Evolutionary conservation across 768 basidiomycete species (phyloP), one percentile per base, ranked within the genome.

Genomic region (Leccinum arenicola): DNA sequence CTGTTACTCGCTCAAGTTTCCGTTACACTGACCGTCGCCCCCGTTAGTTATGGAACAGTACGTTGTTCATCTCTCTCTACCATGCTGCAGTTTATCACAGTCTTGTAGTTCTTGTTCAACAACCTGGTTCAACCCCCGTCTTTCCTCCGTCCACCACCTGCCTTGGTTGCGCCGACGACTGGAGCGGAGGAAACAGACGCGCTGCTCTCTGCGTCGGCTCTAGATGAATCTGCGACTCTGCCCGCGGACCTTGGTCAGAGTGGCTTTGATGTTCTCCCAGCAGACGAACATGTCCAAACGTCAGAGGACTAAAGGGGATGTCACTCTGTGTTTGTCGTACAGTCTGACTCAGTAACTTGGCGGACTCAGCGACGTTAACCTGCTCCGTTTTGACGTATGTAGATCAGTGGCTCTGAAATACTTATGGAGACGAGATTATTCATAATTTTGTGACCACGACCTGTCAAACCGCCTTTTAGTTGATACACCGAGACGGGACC

Each of bases 221-320:
- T 93, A 54, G 91, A 93, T 57, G 91, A 93, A 72, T 93, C 92
- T 0, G 91, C 91, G n/a, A 80, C 76, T 11, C 78, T 94, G 9
- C 94, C 94, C 19, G 86, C 83, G 3, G 89, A 90, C 67, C 78
- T 95, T 23, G 91, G 91, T n/a, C 83, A 84, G 73, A 80, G 85
- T 61, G 94, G 94, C 14, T 95, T 81, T 70, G 93, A 95, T 71
- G 90, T 94, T 29, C 77, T 92, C 19, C 88, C 89, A 15, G 76
- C 77, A 55, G 76, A 81, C 54, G 66, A 68, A 31, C 68, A 72
- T 29, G 64, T 74, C 23, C 66, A 70, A 50, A 59, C 59, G 21
- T 51, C 43, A 29, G 63, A 67, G 56, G 57, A 57, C 38, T 62
- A 50, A 61, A 35, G 53, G 60, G 40, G 51, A 54, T 61, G 15